phyloP scores from a whole-genome alignment of 169 alveolate genomes.

The Plasmodium gaboni region DNA sequence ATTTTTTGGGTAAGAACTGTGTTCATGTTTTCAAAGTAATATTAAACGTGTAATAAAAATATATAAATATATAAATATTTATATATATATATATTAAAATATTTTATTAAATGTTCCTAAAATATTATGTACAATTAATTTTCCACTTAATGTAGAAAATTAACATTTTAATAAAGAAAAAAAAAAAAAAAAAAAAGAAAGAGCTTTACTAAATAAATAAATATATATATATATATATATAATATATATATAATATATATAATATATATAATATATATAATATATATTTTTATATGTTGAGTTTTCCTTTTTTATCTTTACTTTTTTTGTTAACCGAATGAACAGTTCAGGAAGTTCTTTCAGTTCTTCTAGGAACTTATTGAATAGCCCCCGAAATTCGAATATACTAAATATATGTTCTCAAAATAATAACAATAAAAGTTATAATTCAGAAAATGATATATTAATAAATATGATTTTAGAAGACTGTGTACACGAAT shows the following conservation, averaged over 20 bases:
- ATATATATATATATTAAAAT: too few relatives aligned
- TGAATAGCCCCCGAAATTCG: constrained; percentile 9
- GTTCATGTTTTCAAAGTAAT: too few relatives aligned
- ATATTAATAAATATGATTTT: constrained; percentile 18
- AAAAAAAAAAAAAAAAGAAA: neutral
- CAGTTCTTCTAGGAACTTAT: constrained; percentile 14
- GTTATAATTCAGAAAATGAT: constrained; percentile 32
- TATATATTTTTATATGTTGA: neutral
- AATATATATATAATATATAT: constrained; percentile 2
- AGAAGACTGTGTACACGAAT: constrained; percentile 53
- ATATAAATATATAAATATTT: too few relatives aligned
- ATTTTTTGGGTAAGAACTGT: too few relatives aligned
- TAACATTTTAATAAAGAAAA: too few relatives aligned
- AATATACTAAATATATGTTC: constrained; percentile 17
- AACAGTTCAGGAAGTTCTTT: constrained; percentile 13
- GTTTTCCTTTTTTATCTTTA: neutral
- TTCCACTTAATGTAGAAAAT: too few relatives aligned
- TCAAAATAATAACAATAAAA: constrained; percentile 24
- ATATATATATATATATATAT: neutral
- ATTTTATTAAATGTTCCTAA: too few relatives aligned
- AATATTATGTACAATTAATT: too few relatives aligned
- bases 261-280: constrained; percentile 1
- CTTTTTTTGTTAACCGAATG: constrained; percentile 8
- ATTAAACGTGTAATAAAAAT: too few relatives aligned
- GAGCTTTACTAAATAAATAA: neutral